Evolutionary conservation across 768 basidiomycete species (phyloP).

Genomic region (Hydnum rufescens): DNA sequence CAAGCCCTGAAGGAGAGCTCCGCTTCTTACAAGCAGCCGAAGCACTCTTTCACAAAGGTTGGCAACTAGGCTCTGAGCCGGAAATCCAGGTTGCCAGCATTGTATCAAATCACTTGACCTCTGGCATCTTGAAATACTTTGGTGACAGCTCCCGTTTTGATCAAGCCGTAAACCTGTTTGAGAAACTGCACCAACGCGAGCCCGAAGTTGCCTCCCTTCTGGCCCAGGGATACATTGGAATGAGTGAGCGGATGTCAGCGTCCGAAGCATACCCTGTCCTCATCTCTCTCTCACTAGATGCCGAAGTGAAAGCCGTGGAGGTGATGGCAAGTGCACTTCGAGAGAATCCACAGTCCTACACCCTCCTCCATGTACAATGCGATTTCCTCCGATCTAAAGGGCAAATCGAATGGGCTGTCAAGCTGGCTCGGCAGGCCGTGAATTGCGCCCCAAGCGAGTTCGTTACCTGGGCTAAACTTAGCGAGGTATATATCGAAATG

Average conservation of each 20-base stretch:
- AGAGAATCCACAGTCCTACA: slow-evolving; percentile 79
- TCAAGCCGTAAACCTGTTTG: slow-evolving; percentile 81
- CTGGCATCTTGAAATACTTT: slow-evolving; percentile 92
- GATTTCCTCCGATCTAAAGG: slow-evolving; percentile 83
- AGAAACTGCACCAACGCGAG: slow-evolving; percentile 67
- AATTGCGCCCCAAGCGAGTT: slow-evolving; percentile 98
- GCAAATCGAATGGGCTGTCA: slow-evolving; percentile 71
- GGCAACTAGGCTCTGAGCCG: slow-evolving; percentile 97
- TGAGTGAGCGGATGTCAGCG: slow-evolving; percentile 46
- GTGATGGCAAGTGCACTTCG: slow-evolving; percentile 73
- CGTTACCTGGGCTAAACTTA: slow-evolving; percentile 96
- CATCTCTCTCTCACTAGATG: slow-evolving; percentile 34
- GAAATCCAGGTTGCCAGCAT: slow-evolving; percentile 96
- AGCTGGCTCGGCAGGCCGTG: slow-evolving; percentile 84
- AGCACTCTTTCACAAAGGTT: slow-evolving; percentile 75
- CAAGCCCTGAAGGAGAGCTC: slow-evolving; percentile 68
- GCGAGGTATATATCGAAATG: slow-evolving; percentile 82
- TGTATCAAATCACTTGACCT: slow-evolving; percentile 89
- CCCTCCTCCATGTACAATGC: slow-evolving; percentile 82
- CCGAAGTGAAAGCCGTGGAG: slow-evolving; percentile 95
- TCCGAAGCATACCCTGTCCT: background rate
- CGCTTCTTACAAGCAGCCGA: slow-evolving; percentile 85
- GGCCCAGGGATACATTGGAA: slow-evolving; percentile 82
- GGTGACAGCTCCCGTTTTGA: slow-evolving; percentile 77
- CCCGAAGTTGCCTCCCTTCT: slow-evolving; percentile 79